Base-by-base conservation (phyloP, 148 eudicot genomes). In the Diospyros lotus region DNA sequence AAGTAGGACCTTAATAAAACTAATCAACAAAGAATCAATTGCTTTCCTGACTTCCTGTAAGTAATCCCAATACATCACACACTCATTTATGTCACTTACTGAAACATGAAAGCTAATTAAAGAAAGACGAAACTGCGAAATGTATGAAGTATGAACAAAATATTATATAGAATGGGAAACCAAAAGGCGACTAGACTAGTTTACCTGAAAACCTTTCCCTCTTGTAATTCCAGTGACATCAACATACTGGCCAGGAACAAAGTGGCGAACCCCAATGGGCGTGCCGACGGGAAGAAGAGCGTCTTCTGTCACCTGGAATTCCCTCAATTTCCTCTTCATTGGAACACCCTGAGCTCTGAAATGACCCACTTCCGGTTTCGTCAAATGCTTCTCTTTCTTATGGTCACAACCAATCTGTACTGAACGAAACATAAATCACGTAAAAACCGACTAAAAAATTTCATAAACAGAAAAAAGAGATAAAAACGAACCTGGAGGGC, bases 281-380 rank as follows among this genome's bases (percentile, higher is more conserved):
- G 89, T 82, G 71, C 99, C 99, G 69, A 89, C 83, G 28, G 99
- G 99, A 68, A 95, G 91, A 69, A 95, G 88, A 1, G 90, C 99
- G 76, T 95, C 99, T 78, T 87, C 93, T 0, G 99, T 85, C 54
- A 95, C 97, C 3, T 94, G 97, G 69, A 95, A 95, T 88, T 95
- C 99, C 83, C 81, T 89, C 82, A 95, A 76, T 82, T 93, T 95
- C 84, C 99, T 89, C 86, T 89, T 95, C 93, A 95, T 76, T 28
- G 97, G 96, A 69, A 95, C 99, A 58, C 97, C 97, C 84, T 95
- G 99, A 68, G 99, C 97, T 85, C 98, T 88, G 80, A 93, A 95
- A 86, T 95, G 99, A 42, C 99, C 99, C 73, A 95, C 86, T 81
- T 93, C 97, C 2, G 99, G 98, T 71, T 90, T 88, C 6, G 90